Base-by-base conservation (phyloP, 805 yeast species). In the Nakazawaea wyomingensis region DNA sequence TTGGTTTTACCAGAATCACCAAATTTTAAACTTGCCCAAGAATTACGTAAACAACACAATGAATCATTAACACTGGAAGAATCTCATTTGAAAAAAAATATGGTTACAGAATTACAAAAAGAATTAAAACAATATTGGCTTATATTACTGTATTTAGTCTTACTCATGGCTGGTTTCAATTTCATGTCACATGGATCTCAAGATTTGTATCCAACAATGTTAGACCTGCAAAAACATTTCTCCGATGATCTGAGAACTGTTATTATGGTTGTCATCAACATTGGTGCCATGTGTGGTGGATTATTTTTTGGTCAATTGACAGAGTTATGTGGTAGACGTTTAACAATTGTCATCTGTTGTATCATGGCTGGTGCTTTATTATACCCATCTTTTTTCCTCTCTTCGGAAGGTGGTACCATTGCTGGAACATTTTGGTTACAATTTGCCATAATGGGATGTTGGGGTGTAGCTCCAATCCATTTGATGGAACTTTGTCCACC, bases 131-230 rank as follows among this genome's bases (percentile, higher is more conserved):
- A 61, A 20, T 77, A 83, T 56, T 83, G 88, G 89, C 68, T 81
- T 40, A 62, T 76, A 48, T 65, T 78, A 48, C 54, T 74, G 35
- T 83, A 80, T 59, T 60, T 76, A 49, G 73, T 84, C 31, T 54
- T 82, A 10, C 62, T 80, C 56, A 74, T 82, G 81, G 71, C 84
- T 16, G 85, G 82, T 16, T 77, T 80, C 68, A 82, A 82, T 61
- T 83, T 81, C 64, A 72, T 75, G 64, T 74, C 85, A 7, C 91
- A 83, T 52, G 87, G 86, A 1, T 76, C 87, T 5, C 89, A 83
- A 61, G 91, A 83, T 58, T 63, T 83, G 55, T 80, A 72, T 59
- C 86, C 88, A 30, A 79, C 86, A 1, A 65, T 79, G 63, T 63
- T 83, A 39, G 65, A 68, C 20, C 68, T 66, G 18, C 87, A 82